Base-by-base conservation (phyloP, 345 rosid genomes). In the Eucalyptus dawsonii region DNA sequence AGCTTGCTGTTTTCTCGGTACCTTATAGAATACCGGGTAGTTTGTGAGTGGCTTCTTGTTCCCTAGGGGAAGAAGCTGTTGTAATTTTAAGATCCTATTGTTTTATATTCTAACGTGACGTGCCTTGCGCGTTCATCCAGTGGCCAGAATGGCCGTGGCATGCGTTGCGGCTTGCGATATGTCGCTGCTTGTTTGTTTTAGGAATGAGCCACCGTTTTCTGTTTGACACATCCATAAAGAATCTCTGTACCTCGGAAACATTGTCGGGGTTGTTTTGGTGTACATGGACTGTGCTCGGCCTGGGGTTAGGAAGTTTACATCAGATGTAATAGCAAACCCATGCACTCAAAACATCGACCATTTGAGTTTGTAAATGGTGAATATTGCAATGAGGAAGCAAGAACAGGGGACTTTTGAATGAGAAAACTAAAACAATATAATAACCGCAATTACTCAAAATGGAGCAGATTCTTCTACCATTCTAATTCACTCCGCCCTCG, bases 1-100 rank as follows among this genome's bases (percentile, higher is more conserved):
- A 37, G 93, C 92, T 91, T 90, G 94, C 92, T 83, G 22, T 40
- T 65, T 37, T 80, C 88, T 56, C 40, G 67, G 86, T 88, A 56
- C 86, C 88, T 72, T 50, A 87, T 49, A 92, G 87, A 81, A 92
- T 27, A 29, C 80, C 65, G 83, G 62, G 80, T 50, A 56, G 51
- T 50, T 90, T 88, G 89, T 53, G 87, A 44, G 69, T 81, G 65
- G 86, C 72, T 80, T 81, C 49, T 27, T 49, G 86, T 22, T 80
- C 22, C 14, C 47, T 88, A 85, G 31, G 86, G 87, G 80, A 76
- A 76, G 9, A 37, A 76, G 29, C 47, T 76, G 29, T 40, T 2
- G 85, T 40, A 76, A 76, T 4, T 25, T 40, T 29, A 76, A 76
- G 45, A 76, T 76, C 85, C 44, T 40, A 7, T 76, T 29, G 24